Evolutionary conservation across 2,329 filamentous ascomycete species (phyloP).

Genomic region (Sphaerulina musiva): DNA sequence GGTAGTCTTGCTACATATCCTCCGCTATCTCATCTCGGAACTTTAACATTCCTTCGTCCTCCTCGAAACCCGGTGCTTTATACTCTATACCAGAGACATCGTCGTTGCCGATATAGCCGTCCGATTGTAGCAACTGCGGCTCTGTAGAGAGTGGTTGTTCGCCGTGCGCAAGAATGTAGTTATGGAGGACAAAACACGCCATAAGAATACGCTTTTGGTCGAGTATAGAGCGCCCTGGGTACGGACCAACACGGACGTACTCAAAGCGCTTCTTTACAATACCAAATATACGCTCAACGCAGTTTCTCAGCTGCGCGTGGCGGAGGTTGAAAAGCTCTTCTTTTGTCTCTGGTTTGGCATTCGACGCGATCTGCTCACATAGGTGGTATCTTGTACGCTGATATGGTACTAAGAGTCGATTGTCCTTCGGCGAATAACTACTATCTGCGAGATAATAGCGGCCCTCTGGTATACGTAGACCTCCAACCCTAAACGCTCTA

Average conservation of each 20-base stretch:
- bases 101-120: neutral
- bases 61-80: neutral
- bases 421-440: neutral
- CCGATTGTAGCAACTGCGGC: neutral
- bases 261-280: neutral
- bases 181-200: neutral
- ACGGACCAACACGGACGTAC: neutral
- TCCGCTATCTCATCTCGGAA: neutral
- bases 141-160: neutral
- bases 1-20: neutral
- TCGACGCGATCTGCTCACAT: neutral
- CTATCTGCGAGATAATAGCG: neutral
- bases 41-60: neutral
- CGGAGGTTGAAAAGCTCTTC: slow-evolving; percentile 7
- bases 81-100: neutral
- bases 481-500: neutral
- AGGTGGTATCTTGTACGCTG: neutral
- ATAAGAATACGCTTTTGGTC: neutral
- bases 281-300: neutral
- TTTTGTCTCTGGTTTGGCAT: neutral
- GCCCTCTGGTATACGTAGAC: neutral
- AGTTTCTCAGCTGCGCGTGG: slow-evolving; percentile 1
- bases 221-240: neutral
- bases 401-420: neutral
- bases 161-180: neutral